Percentiles rank a stretch among this genome's conserved stretches.
phyloP scores from a whole-genome alignment of 352 stramenopile species.

The Phytophthora fragariae region DNA sequence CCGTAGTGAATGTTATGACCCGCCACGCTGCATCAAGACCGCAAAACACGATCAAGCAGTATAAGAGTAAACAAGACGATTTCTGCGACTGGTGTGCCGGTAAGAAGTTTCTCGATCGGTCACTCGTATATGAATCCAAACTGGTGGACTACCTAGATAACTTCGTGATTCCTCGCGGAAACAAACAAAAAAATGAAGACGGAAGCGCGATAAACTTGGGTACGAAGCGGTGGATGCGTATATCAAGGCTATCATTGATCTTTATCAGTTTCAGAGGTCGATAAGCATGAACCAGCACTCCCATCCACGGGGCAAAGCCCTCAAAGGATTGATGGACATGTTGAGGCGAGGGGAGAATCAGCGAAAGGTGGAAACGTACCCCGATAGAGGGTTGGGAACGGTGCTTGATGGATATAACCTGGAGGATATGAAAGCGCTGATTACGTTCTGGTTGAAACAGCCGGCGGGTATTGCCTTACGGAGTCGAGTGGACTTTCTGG shows the following conservation, averaged over 20 bases:
- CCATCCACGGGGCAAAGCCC: not conserved
- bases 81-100: not conserved
- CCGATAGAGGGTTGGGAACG: not conserved
- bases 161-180: not conserved
- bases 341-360: not conserved
- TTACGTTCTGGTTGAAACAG: not conserved
- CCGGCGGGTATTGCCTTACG: not conserved
- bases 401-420: not conserved
- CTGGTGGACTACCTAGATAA: not conserved
- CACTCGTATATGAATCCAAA: not conserved
- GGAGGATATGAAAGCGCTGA: not conserved
- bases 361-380: not conserved
- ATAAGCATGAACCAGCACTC: not conserved
- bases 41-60: constrained; percentile 4
- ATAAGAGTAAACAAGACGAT: not conserved
- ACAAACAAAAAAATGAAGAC: not conserved
- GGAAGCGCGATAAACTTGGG: not conserved
- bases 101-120: not conserved
- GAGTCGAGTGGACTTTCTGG: not conserved
- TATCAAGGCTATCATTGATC: not conserved
- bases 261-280: not conserved
- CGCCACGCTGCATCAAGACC: not conserved
- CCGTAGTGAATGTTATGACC: no score
- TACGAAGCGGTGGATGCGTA: not conserved
- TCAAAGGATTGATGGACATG: not conserved